A percentile compares a stretch with the other conserved stretches of the same genome.
phyloP scores from a whole-genome alignment of 2,329 filamentous ascomycete genomes.

The Botryosphaeria dothidea region DNA sequence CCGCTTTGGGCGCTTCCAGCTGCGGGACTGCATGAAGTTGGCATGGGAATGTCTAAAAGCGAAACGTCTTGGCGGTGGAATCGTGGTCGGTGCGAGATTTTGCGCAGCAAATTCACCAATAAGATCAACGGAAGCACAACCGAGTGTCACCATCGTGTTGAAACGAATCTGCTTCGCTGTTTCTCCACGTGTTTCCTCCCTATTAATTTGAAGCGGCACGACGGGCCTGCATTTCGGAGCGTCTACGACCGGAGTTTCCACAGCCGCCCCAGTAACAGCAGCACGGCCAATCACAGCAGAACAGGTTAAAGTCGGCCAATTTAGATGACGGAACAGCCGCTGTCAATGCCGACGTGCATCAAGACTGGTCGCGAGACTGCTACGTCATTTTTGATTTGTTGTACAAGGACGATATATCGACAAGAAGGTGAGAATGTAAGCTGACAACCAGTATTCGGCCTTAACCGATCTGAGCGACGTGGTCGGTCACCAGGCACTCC shows the following conservation, averaged over 20 bases:
- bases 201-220: conserved; percentile 12
- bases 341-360: not conserved
- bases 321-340: not conserved
- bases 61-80: conserved; percentile 18
- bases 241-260: not conserved
- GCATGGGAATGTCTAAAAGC: not conserved
- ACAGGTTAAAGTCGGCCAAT: not conserved
- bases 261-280: not conserved
- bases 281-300: not conserved
- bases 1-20: conserved; percentile 7
- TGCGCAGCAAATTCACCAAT: not conserved
- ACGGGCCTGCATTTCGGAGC: conserved; percentile 13
- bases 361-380: not conserved
- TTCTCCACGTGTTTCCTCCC: conserved; percentile 4
- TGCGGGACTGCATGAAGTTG: conserved; percentile 11
- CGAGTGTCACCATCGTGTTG: conserved; percentile 3
- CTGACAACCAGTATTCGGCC: no score
- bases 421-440: not conserved
- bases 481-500: conserved; percentile 33
- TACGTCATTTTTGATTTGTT: not conserved
- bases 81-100: not conserved
- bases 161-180: not conserved
- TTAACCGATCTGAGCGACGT: conserved; percentile 30
- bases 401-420: not conserved
- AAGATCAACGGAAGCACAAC: not conserved